Evolutionary conservation across 2,329 filamentous ascomycete species (phyloP).

Genomic region (Cryphonectria radicalis): DNA sequence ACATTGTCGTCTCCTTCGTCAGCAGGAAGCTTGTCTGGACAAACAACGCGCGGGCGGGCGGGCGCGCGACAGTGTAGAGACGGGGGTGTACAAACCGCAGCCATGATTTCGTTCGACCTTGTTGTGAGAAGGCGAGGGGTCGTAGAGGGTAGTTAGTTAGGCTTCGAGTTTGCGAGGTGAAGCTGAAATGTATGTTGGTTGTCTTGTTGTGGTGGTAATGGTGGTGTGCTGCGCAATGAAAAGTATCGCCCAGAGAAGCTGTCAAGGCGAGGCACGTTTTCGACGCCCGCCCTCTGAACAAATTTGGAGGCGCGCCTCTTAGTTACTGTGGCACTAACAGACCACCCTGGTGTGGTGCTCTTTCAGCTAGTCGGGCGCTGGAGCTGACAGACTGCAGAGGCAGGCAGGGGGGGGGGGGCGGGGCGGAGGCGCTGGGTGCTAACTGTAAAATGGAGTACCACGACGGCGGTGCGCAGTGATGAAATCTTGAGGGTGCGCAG

Average conservation of each 20-base stretch:
- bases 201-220: not conserved
- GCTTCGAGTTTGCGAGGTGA: not conserved
- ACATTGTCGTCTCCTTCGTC: conserved; percentile 22
- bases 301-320: not conserved
- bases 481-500: not conserved
- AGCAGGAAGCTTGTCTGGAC: not conserved
- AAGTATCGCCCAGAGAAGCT: not conserved
- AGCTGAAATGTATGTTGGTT: not conserved
- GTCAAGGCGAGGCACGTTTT: not conserved
- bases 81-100: conserved; percentile 29
- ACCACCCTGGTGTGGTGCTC: not conserved
- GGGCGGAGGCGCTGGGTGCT: not conserved
- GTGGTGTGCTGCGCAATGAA: not conserved
- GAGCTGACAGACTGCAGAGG: not conserved
- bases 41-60: conserved; percentile 5
- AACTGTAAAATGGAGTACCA: not conserved
- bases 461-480: not conserved
- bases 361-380: not conserved
- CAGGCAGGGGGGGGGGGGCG: not conserved
- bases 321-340: not conserved
- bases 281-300: not conserved
- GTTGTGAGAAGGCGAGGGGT: not conserved
- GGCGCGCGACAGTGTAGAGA: conserved; percentile 9
- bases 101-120: conserved; percentile 21
- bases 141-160: not conserved